Conservation (phyloP, 768 basidiomycete species). For the Udeniomyces megalosporus region DNA sequence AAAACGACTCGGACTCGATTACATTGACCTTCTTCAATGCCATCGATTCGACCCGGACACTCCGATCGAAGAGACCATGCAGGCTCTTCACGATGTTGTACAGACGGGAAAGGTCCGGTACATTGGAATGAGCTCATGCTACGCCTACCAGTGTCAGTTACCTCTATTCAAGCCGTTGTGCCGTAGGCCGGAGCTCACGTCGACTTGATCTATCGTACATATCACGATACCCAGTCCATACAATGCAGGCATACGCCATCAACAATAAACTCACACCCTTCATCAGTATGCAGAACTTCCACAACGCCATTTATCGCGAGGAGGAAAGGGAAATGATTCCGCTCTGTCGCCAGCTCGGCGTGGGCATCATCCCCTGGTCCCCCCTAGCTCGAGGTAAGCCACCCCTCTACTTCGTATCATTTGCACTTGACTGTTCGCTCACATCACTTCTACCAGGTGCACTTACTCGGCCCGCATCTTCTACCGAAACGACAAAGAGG, state of each 20-base stretch:
- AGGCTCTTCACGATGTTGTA: constrained; percentile 39
- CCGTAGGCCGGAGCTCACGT: too few species aligned
- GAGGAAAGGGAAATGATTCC: constrained; percentile 35
- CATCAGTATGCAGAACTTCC: constrained; percentile 53
- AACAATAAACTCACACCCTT: constrained; percentile 44
- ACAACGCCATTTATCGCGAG: constrained; percentile 46
- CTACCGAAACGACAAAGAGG: constrained; percentile 32
- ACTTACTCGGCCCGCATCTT: constrained; percentile 20
- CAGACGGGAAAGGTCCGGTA: constrained; percentile 24
- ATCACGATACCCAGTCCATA: constrained; percentile 8
- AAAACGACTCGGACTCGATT: constrained; percentile 4
- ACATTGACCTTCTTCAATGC: constrained; percentile 17
- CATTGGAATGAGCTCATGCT: constrained; percentile 26
- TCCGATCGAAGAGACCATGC: constrained; percentile 31
- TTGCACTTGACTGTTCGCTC: too few species aligned
- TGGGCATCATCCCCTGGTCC: constrained; percentile 42
- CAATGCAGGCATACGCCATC: constrained; percentile 38
- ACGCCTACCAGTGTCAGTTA: too few species aligned
- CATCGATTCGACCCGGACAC: constrained; percentile 25
- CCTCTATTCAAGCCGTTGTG: too few species aligned
- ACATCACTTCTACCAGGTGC: too few species aligned
- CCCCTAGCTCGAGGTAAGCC: constrained; percentile 35
- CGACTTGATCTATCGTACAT: too few species aligned
- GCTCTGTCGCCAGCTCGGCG: constrained; percentile 32
- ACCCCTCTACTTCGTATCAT: too few species aligned